Evolutionary conservation across 345 rosid genomes (phyloP), one percentile per base, ranked within the genome.

Genomic region (Raphanus raphanistrum): DNA sequence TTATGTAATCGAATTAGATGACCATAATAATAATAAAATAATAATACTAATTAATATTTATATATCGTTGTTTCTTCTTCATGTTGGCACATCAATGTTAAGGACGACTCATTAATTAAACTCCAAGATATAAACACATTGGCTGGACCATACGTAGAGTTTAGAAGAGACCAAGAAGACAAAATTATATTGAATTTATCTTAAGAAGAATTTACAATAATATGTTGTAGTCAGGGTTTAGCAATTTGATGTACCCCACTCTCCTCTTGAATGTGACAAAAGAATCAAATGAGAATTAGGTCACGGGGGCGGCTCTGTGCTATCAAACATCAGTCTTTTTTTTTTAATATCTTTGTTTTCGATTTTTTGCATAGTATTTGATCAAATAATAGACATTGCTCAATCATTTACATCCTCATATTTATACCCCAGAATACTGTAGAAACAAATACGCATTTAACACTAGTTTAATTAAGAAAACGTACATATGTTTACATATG

Each of bases 261-360:
- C 60, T 66, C 72, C 11, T 79, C 78, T 35, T 79, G 78, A 79
- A 73, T 73, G 78, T 73, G 82, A 79, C 82, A 79, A 79, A 73
- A 79, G 82, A 79, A 79, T 79, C 78, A 79, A 66, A 59, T 78
- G 82, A 63, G 70, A 73, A 67, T 79, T 79, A 73, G 77, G 74
- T 79, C 82, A 79, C 82, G 82, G 82, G 82, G 82, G 78, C 78
- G 82, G 82, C 77, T 79, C 73, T 79, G 38, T 73, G 82, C 82
- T 73, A 79, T 73, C 82, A 79, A 79, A 79, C 78, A 79, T 62
- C 78, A 59, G 41, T 52, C 58, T 63, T 12, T 15, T 29, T 38
- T 4, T 17, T 12, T 11, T 71, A 63, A 65, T 8, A 13, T 52
- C 4, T n/a, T 57, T 59, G 4, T 10, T 35, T 70, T 70, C 31